Percentiles rank a stretch among this genome's conserved stretches.
Evolutionary conservation across 352 stramenopile species (phyloP).

Genomic region (Globisporangium emineosum): DNA sequence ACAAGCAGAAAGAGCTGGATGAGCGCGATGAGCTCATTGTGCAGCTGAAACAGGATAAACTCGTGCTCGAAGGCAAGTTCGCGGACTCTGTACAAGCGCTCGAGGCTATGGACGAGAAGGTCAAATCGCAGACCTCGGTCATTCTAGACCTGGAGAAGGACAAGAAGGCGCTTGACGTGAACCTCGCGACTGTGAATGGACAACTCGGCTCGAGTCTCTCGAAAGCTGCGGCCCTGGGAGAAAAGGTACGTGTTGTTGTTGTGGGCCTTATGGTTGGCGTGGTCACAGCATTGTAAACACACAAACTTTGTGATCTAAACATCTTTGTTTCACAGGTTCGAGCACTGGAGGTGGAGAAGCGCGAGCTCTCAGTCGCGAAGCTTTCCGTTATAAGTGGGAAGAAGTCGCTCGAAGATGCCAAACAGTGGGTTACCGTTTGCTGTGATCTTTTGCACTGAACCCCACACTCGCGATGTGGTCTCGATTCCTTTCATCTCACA

Average conservation of each 20-base stretch:
- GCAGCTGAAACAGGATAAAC: constrained; percentile 9
- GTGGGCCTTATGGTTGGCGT: neutral
- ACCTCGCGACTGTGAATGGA: neutral
- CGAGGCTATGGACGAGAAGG: neutral
- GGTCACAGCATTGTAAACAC: neutral
- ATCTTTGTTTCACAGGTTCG: neutral
- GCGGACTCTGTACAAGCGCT: neutral
- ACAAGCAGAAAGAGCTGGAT: constrained; percentile 2
- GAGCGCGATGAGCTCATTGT: neutral
- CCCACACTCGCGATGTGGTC: too few species aligned
- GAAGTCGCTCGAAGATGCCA: too few species aligned
- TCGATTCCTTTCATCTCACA: neutral
- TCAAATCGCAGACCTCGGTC: neutral
- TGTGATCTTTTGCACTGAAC: too few species aligned
- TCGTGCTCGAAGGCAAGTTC: neutral
- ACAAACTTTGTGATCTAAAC: neutral
- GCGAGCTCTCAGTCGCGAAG: neutral
- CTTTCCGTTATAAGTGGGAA: neutral
- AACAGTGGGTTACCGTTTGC: too few species aligned
- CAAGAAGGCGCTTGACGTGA: neutral
- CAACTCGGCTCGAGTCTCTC: neutral
- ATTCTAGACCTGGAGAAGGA: constrained; percentile 4
- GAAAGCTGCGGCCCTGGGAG: neutral
- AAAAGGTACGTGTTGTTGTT: constrained; percentile 7
- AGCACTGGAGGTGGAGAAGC: constrained; percentile 1